These are phyloP conservation scores for Russula foetens DNA, from an alignment of 768 basidiomycete genomes.

Conservation along the genomic window DNA sequence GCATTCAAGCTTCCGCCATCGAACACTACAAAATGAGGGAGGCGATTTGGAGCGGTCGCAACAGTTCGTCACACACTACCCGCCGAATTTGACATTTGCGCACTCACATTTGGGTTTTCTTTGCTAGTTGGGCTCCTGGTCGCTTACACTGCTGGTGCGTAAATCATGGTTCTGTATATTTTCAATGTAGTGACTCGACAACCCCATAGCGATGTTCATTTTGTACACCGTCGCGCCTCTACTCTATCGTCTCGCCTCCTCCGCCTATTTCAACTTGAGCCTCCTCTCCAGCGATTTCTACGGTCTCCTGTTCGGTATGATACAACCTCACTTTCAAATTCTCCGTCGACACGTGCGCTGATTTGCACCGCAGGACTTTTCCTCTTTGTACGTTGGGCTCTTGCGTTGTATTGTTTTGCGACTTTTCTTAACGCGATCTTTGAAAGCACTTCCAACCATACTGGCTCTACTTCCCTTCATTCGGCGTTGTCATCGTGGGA, in stretches of 20 bases:
- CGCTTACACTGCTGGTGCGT: constrained; percentile 41
- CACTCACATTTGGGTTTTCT: constrained; percentile 1
- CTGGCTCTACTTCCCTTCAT: constrained; percentile 86
- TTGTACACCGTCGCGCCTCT: constrained; percentile 82
- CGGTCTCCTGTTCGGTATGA: constrained; percentile 62
- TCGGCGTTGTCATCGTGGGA: constrained; percentile 58
- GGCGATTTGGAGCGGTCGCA: constrained; percentile 66
- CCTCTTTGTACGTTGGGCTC: constrained; percentile 37
- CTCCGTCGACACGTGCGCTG: constrained; percentile 2
- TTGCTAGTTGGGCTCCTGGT: constrained; percentile 41
- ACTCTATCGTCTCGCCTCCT: constrained; percentile 78
- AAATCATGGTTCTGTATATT: not conserved
- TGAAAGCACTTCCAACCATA: constrained; percentile 69
- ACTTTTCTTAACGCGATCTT: not conserved
- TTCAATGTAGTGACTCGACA: not conserved
- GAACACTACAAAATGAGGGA: constrained; percentile 61
- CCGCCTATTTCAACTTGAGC: constrained; percentile 78
- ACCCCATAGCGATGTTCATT: constrained; percentile 60
- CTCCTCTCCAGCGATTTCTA: constrained; percentile 86
- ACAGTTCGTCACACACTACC: constrained; percentile 38
- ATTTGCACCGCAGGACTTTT: constrained; percentile 33
- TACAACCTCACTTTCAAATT: not conserved
- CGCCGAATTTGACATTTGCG: not conserved
- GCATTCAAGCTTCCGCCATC: constrained; percentile 65
- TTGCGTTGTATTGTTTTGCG: not conserved